Base-by-base conservation (phyloP, 2,329 filamentous ascomycete species). In the Arthrobotrys megalospora region DNA sequence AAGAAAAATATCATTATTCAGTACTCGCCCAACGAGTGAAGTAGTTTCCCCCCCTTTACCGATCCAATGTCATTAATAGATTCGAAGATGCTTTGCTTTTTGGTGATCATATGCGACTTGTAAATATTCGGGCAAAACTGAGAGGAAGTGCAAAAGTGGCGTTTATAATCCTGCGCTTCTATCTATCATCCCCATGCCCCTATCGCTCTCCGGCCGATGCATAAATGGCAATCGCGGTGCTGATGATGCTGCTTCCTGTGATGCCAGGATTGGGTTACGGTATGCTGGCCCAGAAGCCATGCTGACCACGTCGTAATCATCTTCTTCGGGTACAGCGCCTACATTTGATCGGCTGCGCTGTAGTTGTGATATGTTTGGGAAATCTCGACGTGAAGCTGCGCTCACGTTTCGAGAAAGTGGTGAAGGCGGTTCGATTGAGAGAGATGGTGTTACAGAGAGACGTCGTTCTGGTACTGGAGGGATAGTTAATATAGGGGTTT, bases 401-500 rank as follows among this genome's bases (percentile, higher is more conserved):
- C 67, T 72, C 6, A 78, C 75, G 19, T 78, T 78, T n/a, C 75
- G 53, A 16, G 75, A 78, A 12, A 78, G 21, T n/a, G 75, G 75
- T 1, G 75, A 78, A 19, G 75, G 67, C 4, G 63, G 67, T 38
- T 78, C 75, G 2, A 72, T 34, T 24, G 67, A 62, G 50, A 72
- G 21, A 2, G 67, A 60, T 43, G 67, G 68, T 0, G 75, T 53
- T 38, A 55, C 32, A 3, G 72, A 78, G 8, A 66, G 32, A 7
- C 66, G 50, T 63, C 73, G 21, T 60, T 70, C 70, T 53, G 38
- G 48, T 10, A 60, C n/a, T 34, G 55, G 36, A 3, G 75, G 75
- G 12, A 55, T 53, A 3, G 62, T 32, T 36, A 71, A 38, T 8
- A 58, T 41, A n/a, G 75, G 52, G 0, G 34, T 32, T 43, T 75